Base-by-base conservation (phyloP, 352 stramenopile species). In the Globisporangium viniferum region DNA sequence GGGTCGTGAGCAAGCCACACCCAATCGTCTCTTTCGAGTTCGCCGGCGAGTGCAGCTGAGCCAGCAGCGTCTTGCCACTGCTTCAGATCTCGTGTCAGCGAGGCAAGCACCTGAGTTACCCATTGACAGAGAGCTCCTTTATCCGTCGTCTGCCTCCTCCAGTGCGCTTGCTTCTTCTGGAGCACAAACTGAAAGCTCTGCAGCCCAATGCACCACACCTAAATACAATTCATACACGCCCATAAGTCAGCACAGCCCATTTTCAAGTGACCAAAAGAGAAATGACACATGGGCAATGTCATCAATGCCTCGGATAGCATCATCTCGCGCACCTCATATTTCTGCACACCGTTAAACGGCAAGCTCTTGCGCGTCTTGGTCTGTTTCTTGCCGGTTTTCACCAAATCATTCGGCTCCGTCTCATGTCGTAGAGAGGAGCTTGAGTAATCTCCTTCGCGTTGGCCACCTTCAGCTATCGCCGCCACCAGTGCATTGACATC, bases 191-290 rank as follows among this genome's bases (percentile, higher is more conserved):
- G 64, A 33, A 88, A 86, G 9, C 68, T 74, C 55, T 75, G 62
- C 15, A 86, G 61, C 39, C 80, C 80, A 54, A 86, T 76, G 18
- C 64, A 60, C 74, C 75, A 82, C 33, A 88, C 69, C 80, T 88
- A 14, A 41, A 55, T 22, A 29, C 27, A 55, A 8, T 6, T 29
- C 29, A 41, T 18, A 7, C 6, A 31, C 36, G 24, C 27, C 15
- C 39, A 46, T 14, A 14, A 20, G 14, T 33, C 14, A 61, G 3
- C 31, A 18, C 14, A 68, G 48, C 48, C 31, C 33, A 57, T 22
- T 61, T 61, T 51, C 36, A 33, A 65, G 31, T 10, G 12, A 49
- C 22, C 22, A 51, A 24, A 22, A 51, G 58, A 41, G n/a, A 15
- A 53, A 36, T 51, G 14, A 46, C 14, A 31, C 10, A 3, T 60